Evolutionary conservation across 306 rosid species (phyloP).

Genomic region (peach (Prunus persica)): DNA sequence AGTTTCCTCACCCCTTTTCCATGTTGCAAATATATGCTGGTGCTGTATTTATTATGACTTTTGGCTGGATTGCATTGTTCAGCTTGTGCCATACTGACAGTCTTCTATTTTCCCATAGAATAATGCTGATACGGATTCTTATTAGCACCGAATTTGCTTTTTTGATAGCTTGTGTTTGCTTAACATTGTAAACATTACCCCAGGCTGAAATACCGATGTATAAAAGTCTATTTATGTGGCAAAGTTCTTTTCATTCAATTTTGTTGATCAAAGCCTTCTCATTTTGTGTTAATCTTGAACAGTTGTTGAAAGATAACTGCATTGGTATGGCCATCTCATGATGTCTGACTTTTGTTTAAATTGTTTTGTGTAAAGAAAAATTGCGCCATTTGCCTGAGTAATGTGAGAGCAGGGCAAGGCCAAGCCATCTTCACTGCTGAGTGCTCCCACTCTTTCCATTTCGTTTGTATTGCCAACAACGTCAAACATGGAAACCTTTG

Average conservation of each 20-base stretch:
- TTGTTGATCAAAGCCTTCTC: neutral
- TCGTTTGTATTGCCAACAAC: conserved; percentile 6
- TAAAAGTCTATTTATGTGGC: neutral
- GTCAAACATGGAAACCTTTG: conserved; percentile 10
- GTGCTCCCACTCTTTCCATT: conserved; percentile 18
- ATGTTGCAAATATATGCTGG: neutral
- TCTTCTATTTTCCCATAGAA: no score
- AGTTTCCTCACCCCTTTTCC: neutral
- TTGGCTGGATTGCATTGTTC: neutral
- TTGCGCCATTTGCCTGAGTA: conserved; percentile 17
- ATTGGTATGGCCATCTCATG: neutral
- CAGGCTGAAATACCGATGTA: neutral
- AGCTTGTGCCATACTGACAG: neutral
- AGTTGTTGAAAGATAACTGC: neutral
- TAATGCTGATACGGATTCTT: no score
- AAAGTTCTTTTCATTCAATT: neutral
- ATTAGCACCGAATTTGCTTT: neutral
- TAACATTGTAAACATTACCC: neutral
- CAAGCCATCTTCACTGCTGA: conserved; percentile 14
- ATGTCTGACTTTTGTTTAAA: neutral
- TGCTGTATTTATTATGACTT: neutral
- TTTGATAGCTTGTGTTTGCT: neutral
- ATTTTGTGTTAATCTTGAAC: neutral
- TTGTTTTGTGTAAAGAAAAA: conserved; percentile 8
- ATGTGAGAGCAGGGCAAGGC: neutral